Base-by-base conservation (phyloP, 306 rosid species). In the Astragalus membranaceus region DNA sequence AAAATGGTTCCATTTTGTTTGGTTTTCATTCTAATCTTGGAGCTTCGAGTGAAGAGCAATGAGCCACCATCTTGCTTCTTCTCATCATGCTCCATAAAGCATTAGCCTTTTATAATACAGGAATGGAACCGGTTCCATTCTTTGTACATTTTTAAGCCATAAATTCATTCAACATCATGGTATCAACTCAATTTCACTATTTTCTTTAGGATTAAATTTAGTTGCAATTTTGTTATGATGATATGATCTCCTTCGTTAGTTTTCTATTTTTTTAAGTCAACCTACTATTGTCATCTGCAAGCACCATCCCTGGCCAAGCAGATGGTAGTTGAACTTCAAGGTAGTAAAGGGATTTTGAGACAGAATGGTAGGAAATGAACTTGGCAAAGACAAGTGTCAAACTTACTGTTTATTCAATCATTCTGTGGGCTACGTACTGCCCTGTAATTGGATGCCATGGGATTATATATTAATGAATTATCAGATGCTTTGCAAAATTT, bases 1-100 rank as follows among this genome's bases (percentile, higher is more conserved):
- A 48, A 49, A 67, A 29, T 35, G 1, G 8, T 54, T 5, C 42
- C 14, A 20, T 70, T 47, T 30, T 71, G 6, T 72, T 47, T 1
- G 4, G 37, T 1, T 11, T 48, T 42, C 2, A 0, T 32, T 57
- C 6, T 39, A 16, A 68, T 48, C 51, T 33, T 71, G 91, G 85
- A 86, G 88, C 83, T 39, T 84, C 89, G 76, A 82, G 85, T 84
- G 95, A 80, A 84, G 95, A 79, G 80, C 73, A 58, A 64, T 52
- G 78, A 76, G 65, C 75, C 74, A 69, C 55, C 12, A 61, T 72
- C 80, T 75, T 77, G 86, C 83, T 63, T 82, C 89, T 86, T 88
- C 84, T 81, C 90, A 75, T 79, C 61, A 7, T 47, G 88, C 86
- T 88, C 87, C 86, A 23, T 49, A 75, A 54, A 77, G 55, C 66